A percentile compares a stretch with the other conserved stretches of the same genome.
Evolutionary conservation across 495 filamentous ascomycete species (phyloP).

Genomic region (Lindgomyces ingoldianus): DNA sequence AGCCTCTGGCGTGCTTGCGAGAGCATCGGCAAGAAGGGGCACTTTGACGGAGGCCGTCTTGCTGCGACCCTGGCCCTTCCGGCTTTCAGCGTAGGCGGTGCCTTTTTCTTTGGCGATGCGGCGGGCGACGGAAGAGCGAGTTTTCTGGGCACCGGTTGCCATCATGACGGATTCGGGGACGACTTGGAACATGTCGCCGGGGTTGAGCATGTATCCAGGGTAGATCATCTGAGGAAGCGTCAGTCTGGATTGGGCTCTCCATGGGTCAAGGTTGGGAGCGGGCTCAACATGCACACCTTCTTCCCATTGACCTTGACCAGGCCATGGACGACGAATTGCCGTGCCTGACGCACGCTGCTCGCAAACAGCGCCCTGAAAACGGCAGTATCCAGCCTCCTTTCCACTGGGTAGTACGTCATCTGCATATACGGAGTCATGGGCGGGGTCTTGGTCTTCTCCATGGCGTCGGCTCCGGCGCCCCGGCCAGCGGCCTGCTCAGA

Average conservation of each 20-base stretch:
- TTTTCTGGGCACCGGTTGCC: slow-evolving; percentile 77
- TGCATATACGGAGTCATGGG: slow-evolving; percentile 77
- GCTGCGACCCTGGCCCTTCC: slow-evolving; percentile 32
- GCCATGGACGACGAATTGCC: slow-evolving; percentile 91
- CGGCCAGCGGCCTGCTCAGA: slow-evolving; percentile 77
- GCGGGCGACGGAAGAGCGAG: slow-evolving; percentile 47
- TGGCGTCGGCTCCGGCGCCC: slow-evolving; percentile 63
- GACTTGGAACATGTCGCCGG: slow-evolving; percentile 96
- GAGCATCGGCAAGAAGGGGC: not conserved
- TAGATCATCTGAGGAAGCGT: slow-evolving; percentile 70
- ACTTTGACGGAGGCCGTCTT: slow-evolving; percentile 48
- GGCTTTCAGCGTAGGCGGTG: slow-evolving; percentile 8
- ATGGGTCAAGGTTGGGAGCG: not conserved
- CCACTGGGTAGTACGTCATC: slow-evolving; percentile 88
- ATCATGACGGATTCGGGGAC: slow-evolving; percentile 82
- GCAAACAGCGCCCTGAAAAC: slow-evolving; percentile 92
- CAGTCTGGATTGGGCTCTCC: not conserved
- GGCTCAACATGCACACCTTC: slow-evolving; percentile 58
- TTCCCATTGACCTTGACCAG: slow-evolving; percentile 94
- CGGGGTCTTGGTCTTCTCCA: slow-evolving; percentile 22
- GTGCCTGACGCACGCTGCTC: slow-evolving; percentile 88
- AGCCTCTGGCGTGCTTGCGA: not conserved
- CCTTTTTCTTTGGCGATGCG: slow-evolving; percentile 8
- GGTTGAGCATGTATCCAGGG: slow-evolving; percentile 93
- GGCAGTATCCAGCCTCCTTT: slow-evolving; percentile 86